Conservation (phyloP, 805 yeast genomes). For the Sugiyamaella americana region DNA sequence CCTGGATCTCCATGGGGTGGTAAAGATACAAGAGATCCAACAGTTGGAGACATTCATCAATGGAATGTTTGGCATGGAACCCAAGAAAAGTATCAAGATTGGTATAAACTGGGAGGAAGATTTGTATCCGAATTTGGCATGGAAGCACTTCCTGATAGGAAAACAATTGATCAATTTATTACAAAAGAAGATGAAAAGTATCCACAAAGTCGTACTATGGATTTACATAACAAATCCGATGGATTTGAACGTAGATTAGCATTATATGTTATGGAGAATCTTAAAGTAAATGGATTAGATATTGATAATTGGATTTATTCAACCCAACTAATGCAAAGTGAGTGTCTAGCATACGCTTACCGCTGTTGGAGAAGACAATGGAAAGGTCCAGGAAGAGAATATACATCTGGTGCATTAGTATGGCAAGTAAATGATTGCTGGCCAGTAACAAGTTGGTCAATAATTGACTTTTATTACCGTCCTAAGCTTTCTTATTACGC, state of each 20-base stretch:
- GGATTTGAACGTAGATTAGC: constrained; percentile 44
- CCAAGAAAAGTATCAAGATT: constrained; percentile 45
- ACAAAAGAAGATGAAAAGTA: constrained; percentile 36
- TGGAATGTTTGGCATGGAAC: constrained; percentile 56
- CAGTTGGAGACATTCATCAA: constrained; percentile 47
- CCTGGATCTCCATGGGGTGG: constrained; percentile 50
- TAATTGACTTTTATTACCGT: constrained; percentile 38
- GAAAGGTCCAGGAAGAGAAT: constrained; percentile 34
- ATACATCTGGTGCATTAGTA: constrained; percentile 43
- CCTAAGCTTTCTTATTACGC: constrained; percentile 46
- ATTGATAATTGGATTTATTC: constrained; percentile 43
- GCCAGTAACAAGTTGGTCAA: constrained; percentile 49
- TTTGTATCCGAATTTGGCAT: constrained; percentile 52
- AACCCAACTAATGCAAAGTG: constrained; percentile 50
- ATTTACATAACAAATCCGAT: constrained; percentile 45
- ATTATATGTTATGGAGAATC: constrained; percentile 42
- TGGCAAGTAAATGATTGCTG: constrained; percentile 53
- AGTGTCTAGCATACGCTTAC: constrained; percentile 43
- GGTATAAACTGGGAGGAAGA: constrained; percentile 42
- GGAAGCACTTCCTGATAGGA: constrained; percentile 40
- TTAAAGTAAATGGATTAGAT: constrained; percentile 34
- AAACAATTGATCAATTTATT: constrained; percentile 36
- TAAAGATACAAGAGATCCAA: constrained; percentile 31
- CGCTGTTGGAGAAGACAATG: constrained; percentile 44
- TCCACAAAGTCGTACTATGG: constrained; percentile 42